Evolutionary conservation across 495 filamentous ascomycete genomes (phyloP).

Genomic region (Annulohypoxylon bovei): DNA sequence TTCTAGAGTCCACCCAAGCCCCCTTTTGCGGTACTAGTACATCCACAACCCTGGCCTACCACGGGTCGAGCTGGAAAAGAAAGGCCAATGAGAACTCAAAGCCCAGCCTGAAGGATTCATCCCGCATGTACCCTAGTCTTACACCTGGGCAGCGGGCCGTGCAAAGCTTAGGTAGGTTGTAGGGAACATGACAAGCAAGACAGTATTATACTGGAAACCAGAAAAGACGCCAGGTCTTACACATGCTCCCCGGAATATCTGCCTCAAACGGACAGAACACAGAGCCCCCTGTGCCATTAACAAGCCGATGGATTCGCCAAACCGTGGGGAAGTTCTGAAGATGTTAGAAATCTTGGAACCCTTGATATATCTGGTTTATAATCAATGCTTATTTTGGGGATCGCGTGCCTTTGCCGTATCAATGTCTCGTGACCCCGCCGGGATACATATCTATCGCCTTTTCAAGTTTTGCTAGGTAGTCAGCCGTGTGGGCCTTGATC

Average conservation of each 20-base stretch:
- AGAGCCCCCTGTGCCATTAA: constrained; percentile 26
- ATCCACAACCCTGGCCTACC: constrained; percentile 18
- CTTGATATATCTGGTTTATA: constrained; percentile 5
- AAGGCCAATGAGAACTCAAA: constrained; percentile 18
- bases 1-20: constrained; percentile 27
- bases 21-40: constrained; percentile 33
- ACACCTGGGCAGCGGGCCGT: constrained; percentile 30
- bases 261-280: constrained; percentile 6
- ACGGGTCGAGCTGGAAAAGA: constrained; percentile 37
- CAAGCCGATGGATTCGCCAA: constrained; percentile 21
- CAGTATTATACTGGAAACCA: constrained; percentile 18
- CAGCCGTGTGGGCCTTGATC: background rate
- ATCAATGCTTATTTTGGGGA: constrained; percentile 16
- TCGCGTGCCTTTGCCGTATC: background rate
- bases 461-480: background rate
- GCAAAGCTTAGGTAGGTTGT: constrained; percentile 31
- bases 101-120: constrained; percentile 36
- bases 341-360: constrained; percentile 1
- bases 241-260: background rate
- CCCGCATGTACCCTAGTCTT: constrained; percentile 28
- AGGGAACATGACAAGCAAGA: background rate
- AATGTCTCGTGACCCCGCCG: constrained; percentile 5
- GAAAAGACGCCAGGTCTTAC: background rate
- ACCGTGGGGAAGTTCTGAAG: constrained; percentile 27
- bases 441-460: background rate